Conservation (phyloP, 352 stramenopile species). For the Phytophthora cryptogea region DNA sequence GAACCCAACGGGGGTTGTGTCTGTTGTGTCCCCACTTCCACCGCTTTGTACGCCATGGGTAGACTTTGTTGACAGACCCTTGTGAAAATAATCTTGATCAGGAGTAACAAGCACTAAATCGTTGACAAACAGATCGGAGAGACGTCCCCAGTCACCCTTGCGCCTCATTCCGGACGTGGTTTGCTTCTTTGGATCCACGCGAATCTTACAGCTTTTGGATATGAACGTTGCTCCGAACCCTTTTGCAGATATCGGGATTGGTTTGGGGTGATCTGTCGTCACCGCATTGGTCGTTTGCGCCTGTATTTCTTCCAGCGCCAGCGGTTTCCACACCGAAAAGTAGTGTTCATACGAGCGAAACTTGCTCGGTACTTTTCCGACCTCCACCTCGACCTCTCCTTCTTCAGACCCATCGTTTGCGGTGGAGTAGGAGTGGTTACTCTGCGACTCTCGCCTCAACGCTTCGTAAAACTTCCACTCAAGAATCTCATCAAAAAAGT, state of each 20-base stretch:
- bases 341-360: constrained; percentile 90
- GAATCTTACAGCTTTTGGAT: constrained; percentile 70
- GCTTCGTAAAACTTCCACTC: constrained; percentile 80
- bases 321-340: constrained; percentile 87
- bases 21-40: constrained; percentile 10
- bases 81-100: constrained; percentile 57
- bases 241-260: constrained; percentile 54
- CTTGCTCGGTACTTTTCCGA: constrained; percentile 78
- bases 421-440: constrained; percentile 48
- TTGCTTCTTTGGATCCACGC: constrained; percentile 64
- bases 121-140: constrained; percentile 70
- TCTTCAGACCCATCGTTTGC: constrained; percentile 78
- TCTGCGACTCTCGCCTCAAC: constrained; percentile 59
- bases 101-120: constrained; percentile 79
- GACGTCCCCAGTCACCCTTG: constrained; percentile 31
- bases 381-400: constrained; percentile 67
- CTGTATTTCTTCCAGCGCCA: constrained; percentile 88
- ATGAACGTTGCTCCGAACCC: constrained; percentile 61
- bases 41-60: constrained; percentile 23
- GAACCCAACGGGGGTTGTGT: constrained; percentile 43
- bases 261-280: constrained; percentile 57
- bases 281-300: constrained; percentile 84
- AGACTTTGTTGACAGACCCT: constrained; percentile 30
- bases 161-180: constrained; percentile 27
- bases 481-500: constrained; percentile 87